Base-by-base conservation (phyloP, 805 yeast genomes). In the Saturnispora gosingensis region DNA sequence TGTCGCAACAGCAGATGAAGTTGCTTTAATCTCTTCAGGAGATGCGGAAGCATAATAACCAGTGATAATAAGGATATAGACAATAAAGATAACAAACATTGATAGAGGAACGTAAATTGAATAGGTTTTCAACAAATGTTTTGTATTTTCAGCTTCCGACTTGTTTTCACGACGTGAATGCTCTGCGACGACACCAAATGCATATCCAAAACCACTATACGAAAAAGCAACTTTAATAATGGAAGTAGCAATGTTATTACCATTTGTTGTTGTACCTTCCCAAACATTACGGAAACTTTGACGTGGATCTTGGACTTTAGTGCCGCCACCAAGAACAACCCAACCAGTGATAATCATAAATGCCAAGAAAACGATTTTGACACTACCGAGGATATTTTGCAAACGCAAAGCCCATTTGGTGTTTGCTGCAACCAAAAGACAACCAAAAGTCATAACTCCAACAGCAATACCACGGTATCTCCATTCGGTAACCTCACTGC, bases 291-390 rank as follows among this genome's bases (percentile, higher is more conserved):
- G 44, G 68, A 70, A 59, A 59, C 67, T 49, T 62, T 65, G 48
- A 22, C 50, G 54, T 20, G 57, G 59, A 43, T 59, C 55, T 20
- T 50, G 43, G 18, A 53, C 59, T 40, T 54, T 73, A 49, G 82
- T 73, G 49, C 86, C 82, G 25, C 90, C 91, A 49, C 83, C 88
- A 36, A 87, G 72, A 1, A 88, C 88, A n/a, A 84, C 90, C 87
- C 89, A 85, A 11, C 95, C 95, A 40, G 88, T 81, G 38, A 86
- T 73, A 10, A 84, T 72, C 54, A 87, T 84, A 63, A 87, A 77
- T 9, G 81, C 56, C 40, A 87, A 78, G 61, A 87, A 80, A 15
- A 74, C 80, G 40, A 87, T 71, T 68, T 87, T 87, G 74, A 85
- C 82, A 22, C 81, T 58, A 53, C 95, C 95, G 50, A 87, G 68